phyloP scores from a whole-genome alignment of 345 rosid genomes.

The Eucalyptus coolabah region DNA sequence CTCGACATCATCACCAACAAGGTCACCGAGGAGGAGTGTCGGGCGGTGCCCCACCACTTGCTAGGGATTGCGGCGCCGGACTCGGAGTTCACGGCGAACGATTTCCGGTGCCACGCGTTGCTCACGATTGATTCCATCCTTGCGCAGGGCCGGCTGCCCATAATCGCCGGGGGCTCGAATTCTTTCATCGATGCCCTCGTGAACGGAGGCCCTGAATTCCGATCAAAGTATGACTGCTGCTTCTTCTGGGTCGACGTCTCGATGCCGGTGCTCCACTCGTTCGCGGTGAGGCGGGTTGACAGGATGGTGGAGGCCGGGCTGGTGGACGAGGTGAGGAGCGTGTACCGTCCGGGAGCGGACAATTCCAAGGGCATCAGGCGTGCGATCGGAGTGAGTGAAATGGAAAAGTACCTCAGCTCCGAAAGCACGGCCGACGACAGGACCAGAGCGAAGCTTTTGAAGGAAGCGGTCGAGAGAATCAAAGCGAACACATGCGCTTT shows the following conservation, averaged over 20 bases:
- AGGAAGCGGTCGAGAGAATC: slow-evolving; percentile 4
- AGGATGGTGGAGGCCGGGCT: slow-evolving; percentile 14
- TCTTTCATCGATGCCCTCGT: slow-evolving; percentile 11
- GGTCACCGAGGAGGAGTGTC: slow-evolving; percentile 8
- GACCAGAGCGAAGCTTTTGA: background rate
- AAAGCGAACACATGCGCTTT: slow-evolving; percentile 9
- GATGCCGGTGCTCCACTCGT: slow-evolving; percentile 2
- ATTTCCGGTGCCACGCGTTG: slow-evolving; percentile 3
- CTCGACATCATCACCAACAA: slow-evolving; percentile 19
- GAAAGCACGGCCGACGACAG: background rate
- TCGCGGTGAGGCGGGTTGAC: slow-evolving; percentile 10
- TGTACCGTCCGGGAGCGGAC: slow-evolving; percentile 3
- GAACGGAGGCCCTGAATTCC: background rate
- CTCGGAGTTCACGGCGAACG: slow-evolving; percentile 3
- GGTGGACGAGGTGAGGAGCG: slow-evolving; percentile 7
- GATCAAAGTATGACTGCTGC: slow-evolving; percentile 1
- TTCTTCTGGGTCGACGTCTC: slow-evolving; percentile 20
- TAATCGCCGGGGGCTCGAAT: slow-evolving; percentile 20
- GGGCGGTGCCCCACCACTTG: slow-evolving; percentile 24
- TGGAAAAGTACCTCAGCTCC: background rate
- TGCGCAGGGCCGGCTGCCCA: background rate
- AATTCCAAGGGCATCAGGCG: slow-evolving; percentile 9
- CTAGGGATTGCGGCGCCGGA: slow-evolving; percentile 10
- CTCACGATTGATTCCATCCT: background rate
- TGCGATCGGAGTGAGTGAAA: slow-evolving; percentile 20